A percentile compares a stretch with the other conserved stretches of the same genome.
phyloP scores from a whole-genome alignment of 148 eudicot genomes.

The Persicaria maculosa region DNA sequence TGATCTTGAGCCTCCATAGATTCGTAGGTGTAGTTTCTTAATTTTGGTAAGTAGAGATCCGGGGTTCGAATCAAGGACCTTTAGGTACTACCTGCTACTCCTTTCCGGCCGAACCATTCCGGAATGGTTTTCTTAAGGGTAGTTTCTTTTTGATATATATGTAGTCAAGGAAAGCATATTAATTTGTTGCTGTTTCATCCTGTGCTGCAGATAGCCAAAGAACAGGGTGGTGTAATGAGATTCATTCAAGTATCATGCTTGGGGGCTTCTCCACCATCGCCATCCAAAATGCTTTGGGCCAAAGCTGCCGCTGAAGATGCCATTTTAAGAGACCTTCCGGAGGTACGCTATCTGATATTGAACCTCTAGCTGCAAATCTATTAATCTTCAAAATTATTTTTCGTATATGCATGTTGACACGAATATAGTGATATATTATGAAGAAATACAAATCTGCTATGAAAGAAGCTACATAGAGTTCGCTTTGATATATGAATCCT shows the following conservation, averaged over 20 bases:
- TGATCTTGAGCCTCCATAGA: background rate
- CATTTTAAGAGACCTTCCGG: constrained; percentile 60
- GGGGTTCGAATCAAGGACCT: no score
- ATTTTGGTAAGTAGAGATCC: background rate
- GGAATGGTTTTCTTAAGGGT: no score
- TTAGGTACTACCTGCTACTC: no score
- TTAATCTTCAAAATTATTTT: background rate
- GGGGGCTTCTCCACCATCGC: constrained; percentile 74
- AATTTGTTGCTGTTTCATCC: background rate
- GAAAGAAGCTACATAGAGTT: no score
- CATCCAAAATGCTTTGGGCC: constrained; percentile 75
- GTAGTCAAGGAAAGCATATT: constrained; percentile 10
- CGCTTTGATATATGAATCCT: no score
- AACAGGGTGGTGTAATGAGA: constrained; percentile 96
- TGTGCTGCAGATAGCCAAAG: constrained; percentile 71
- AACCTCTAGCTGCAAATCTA: background rate
- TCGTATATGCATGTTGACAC: no score
- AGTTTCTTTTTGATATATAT: no score
- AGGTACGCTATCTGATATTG: constrained; percentile 32
- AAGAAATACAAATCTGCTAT: no score
- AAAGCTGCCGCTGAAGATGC: constrained; percentile 97
- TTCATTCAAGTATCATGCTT: constrained; percentile 90
- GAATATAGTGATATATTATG: no score
- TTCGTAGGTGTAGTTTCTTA: background rate
- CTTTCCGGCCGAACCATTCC: no score